These are phyloP conservation scores for Ilyonectria mors-panacis DNA, from an alignment of 2,329 filamentous ascomycete genomes.

Conservation along the genomic window DNA sequence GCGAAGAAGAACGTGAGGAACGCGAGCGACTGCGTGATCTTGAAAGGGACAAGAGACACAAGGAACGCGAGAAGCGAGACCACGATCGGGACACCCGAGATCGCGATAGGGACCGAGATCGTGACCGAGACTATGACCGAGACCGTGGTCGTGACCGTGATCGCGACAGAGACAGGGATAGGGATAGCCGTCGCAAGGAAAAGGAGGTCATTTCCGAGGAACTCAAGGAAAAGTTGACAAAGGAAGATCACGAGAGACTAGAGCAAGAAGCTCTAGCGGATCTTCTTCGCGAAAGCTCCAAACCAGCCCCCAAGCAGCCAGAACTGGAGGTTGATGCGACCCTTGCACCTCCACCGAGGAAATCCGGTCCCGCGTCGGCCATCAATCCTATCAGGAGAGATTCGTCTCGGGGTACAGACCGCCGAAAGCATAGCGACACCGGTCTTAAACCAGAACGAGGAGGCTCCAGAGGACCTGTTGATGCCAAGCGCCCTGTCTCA, in stretches of 20 bases:
- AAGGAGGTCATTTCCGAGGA: constrained; percentile 60
- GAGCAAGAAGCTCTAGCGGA: constrained; percentile 72
- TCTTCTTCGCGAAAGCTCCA: constrained; percentile 71
- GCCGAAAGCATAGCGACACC: constrained; percentile 56
- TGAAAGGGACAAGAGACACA: constrained; percentile 58
- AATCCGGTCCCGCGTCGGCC: constrained; percentile 68
- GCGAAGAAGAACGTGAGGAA: constrained; percentile 70
- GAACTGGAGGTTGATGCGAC: constrained; percentile 71
- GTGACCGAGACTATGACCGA: constrained; percentile 49
- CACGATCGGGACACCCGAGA: constrained; percentile 55
- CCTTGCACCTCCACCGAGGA: constrained; percentile 68
- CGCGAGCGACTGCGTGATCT: constrained; percentile 63
- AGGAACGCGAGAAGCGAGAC: constrained; percentile 57
- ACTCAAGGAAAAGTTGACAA: constrained; percentile 68
- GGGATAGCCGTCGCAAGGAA: constrained; percentile 52
- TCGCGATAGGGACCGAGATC: constrained; percentile 49
- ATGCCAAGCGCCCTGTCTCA: constrained; percentile 43
- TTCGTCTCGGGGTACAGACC: constrained; percentile 59
- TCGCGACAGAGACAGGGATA: constrained; percentile 49
- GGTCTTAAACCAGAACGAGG: constrained; percentile 53
- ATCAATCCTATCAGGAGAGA: constrained; percentile 69
- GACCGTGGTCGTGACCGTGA: constrained; percentile 50
- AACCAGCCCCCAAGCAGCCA: constrained; percentile 62
- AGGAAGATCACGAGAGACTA: constrained; percentile 70
- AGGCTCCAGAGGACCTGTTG: constrained; percentile 51